Conservation (phyloP, 2,329 filamentous ascomycete species). For the Graphium sp. region DNA sequence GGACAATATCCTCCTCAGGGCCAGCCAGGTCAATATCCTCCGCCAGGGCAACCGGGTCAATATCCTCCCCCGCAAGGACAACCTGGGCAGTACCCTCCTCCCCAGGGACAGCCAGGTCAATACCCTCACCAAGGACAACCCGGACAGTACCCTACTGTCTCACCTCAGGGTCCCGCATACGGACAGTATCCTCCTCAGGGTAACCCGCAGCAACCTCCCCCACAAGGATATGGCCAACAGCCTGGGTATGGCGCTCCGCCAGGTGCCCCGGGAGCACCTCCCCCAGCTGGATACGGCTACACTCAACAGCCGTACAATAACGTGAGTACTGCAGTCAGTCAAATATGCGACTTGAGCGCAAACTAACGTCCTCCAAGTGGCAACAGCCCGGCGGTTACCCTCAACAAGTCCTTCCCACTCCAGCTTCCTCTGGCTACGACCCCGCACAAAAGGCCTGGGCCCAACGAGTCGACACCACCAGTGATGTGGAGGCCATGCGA, state of each 20-base stretch:
- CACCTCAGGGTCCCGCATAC: conserved; percentile 3
- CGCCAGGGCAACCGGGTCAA: conserved; percentile 5
- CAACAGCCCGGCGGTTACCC: conserved; percentile 7
- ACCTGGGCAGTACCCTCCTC: conserved; percentile 3
- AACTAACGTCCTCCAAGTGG: conserved; percentile 6
- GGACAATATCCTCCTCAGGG: conserved; percentile 3
- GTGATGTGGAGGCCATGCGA: conserved; percentile 13
- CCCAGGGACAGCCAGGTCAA: conserved; percentile 3
- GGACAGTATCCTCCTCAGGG: conserved; percentile 1
- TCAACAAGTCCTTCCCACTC: conserved; percentile 7
- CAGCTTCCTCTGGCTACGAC: conserved; percentile 14
- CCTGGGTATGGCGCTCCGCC: conserved; percentile 3
- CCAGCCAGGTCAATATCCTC: conserved; percentile 3
- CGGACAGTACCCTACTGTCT: conserved; percentile 2
- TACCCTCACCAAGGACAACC: conserved; percentile 5
- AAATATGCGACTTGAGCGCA: background rate
- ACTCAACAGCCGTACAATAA: background rate
- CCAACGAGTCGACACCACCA: conserved; percentile 12
- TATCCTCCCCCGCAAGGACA: conserved; percentile 6
- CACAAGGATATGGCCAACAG: conserved; percentile 4
- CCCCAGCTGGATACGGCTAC: background rate
- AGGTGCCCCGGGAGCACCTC: background rate
- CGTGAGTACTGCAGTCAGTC: no score
- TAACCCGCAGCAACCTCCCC: conserved; percentile 2
- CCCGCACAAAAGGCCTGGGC: conserved; percentile 9